These are phyloP conservation scores for Larix sibirica DNA, from an alignment of 83 land plant genomes.

Conservation along the genomic window DNA sequence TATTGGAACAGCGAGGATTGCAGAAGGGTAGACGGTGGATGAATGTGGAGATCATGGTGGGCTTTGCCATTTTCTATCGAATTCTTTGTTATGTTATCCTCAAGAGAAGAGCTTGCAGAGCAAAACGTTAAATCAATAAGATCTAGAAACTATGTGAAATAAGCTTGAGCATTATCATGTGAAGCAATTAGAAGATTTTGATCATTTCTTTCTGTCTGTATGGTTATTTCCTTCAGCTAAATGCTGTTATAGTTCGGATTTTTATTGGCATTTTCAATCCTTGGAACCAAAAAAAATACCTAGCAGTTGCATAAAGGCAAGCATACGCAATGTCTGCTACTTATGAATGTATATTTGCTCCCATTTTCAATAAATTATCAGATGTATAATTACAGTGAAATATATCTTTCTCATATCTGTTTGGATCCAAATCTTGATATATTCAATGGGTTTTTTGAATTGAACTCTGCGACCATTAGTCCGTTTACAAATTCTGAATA, in stretches of 20 bases:
- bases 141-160: neutral
- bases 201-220: neutral
- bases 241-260: neutral
- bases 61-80: conserved; percentile 59
- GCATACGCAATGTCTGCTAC: neutral
- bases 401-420: neutral
- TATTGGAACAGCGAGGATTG: conserved; percentile 57
- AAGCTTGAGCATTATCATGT: conserved; percentile 6
- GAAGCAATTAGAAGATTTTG: neutral
- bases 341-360: no score
- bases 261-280: neutral
- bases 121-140: conserved; percentile 13
- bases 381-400: neutral
- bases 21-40: conserved; percentile 52
- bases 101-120: conserved; percentile 46
- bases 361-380: no score
- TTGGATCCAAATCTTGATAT: no score
- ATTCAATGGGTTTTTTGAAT: no score
- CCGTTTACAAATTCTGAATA: neutral
- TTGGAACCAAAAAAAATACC: neutral
- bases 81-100: conserved; percentile 64
- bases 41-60: conserved; percentile 68
- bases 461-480: neutral
- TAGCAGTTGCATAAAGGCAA: neutral
- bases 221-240: no score